Evolutionary conservation across 192 early-diverging fungal species (phyloP), one percentile per base, ranked within the genome.

Genomic region (Globomyces pollinis-pini): DNA sequence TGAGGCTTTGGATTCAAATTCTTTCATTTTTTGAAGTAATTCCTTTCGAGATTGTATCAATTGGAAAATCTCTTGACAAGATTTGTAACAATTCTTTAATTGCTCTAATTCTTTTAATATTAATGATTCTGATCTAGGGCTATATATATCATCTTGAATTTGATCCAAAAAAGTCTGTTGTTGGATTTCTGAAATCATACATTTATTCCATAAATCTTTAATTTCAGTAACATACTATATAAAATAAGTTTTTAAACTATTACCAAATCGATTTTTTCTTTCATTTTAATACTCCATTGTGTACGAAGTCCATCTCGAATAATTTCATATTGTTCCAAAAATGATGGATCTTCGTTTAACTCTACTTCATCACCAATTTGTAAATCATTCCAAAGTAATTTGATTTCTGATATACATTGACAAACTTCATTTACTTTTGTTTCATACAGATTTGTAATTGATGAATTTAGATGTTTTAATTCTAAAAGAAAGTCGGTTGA

Each of bases 1-100:
- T 0, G 78, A 85, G 1, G 89, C 89, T 0, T 78, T 72, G 39
- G 73, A 75, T 63, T 91, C 89, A 63, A 91, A 91, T 5, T 86
- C 78, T 23, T 77, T 72, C 81, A 91, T 90, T 63, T 70, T 72
- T 74, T 81, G 50, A 21, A 67, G 21, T 6, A 76, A 42, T 20
- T 50, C 36, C 35, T 35, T n/a, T n/a, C 76, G 66, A 6, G 50
- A 32, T 6, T 74, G 39, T 30, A 74, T 55, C 26, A 57, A 9
- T 7, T 54, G 38, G n/a, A 62, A 68, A 11, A 78, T 35, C 3
- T n/a, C 29, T n/a, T 59, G 33, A 33, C 54, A 63, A 24, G 31
- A 9, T 29, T 68, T 43, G 30, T 47, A 66, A 2, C 60, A 57
- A 2, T n/a, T 50, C 34, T 64, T 26, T 23, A 78, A 33, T 12